Base-by-base conservation (phyloP, 805 yeast genomes). In the Monosporozyma servazzii region DNA sequence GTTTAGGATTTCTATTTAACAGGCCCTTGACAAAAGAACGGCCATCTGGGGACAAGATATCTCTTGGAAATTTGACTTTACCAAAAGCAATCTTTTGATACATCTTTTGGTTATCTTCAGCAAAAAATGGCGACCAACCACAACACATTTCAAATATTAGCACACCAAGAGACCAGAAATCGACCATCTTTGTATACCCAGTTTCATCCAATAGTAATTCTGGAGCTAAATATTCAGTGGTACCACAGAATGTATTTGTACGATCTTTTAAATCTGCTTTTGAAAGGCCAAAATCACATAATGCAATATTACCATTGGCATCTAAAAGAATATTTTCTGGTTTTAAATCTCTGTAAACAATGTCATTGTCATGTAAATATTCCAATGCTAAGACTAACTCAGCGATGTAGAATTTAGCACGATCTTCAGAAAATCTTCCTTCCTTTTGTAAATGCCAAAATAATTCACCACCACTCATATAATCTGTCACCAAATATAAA, bases 121-220 rank as follows among this genome's bases (percentile, higher is more conserved):
- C 99, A 64, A 88, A 93, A 69, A 93, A 93, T 51, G 99, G 99
- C 4, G 96, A 86, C 99, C 98, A 93, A 48, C 99, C 99, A 72
- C 98, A 93, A 70, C 98, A 90, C 99, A 93, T 93, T 72, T 93
- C 99, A 70, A 93, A 93, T 45, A 93, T 89, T 53, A 93, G 74
- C 25, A 93, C 99, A 54, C 99, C 99, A 53, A 93, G 73, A 2
- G 98, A 90, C 99, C 99, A 93, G 62, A 93, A 93, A 69, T 93
- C 99, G 54, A 93, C 99, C 98, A 93, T 91, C 70, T 90, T 89
- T 39, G 98, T 93, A 72, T 93, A 93, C 17, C 99, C 99, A 50
- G 87, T 79, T 69, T 93, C 99, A 71, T 93, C 98, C 50, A 93
- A 75, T 58, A 93, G 75, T 17, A 93, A 95, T 69, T 93, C 99